phyloP scores from a whole-genome alignment of 352 stramenopile genomes.

The Pythium sukuiense region DNA sequence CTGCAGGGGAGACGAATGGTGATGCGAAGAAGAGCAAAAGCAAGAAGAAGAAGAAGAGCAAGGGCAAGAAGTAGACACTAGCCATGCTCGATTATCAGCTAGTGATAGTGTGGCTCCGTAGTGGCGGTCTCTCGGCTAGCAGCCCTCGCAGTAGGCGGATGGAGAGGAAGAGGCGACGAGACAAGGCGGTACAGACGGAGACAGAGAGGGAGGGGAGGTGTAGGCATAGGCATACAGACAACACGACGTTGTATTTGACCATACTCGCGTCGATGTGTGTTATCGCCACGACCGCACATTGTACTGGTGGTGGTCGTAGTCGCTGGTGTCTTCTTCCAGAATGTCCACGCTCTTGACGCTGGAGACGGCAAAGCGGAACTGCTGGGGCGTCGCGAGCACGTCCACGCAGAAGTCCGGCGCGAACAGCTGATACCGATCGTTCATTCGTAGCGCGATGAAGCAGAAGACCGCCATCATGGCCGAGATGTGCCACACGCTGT shows the following conservation, averaged over 20 bases:
- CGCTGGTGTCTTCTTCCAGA: constrained; percentile 21
- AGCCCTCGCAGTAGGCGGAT: background rate
- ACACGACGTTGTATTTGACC: constrained; percentile 4
- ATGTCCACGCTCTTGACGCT: constrained; percentile 31
- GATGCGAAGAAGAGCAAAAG: constrained; percentile 28
- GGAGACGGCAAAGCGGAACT: constrained; percentile 27
- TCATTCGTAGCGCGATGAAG: constrained; percentile 29
- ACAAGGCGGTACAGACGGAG: constrained; percentile 9
- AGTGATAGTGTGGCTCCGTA: background rate
- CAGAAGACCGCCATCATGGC: constrained; percentile 35
- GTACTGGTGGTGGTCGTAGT: constrained; percentile 2
- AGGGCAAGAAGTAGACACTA: constrained; percentile 32
- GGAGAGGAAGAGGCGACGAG: constrained; percentile 11
- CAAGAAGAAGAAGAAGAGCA: constrained; percentile 42
- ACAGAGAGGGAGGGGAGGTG: constrained; percentile 10
- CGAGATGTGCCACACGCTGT: constrained; percentile 40
- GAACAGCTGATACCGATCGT: constrained; percentile 38
- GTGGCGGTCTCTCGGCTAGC: background rate
- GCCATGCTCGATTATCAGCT: constrained; percentile 1
- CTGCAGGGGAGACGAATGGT: constrained; percentile 3
- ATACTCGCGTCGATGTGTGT: background rate
- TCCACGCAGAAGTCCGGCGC: constrained; percentile 29
- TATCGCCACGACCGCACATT: constrained; percentile 10
- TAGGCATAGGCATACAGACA: constrained; percentile 19
- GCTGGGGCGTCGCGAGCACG: constrained; percentile 29